phyloP scores from a whole-genome alignment of 768 basidiomycete genomes.

The Xanthoconium purpureum region DNA sequence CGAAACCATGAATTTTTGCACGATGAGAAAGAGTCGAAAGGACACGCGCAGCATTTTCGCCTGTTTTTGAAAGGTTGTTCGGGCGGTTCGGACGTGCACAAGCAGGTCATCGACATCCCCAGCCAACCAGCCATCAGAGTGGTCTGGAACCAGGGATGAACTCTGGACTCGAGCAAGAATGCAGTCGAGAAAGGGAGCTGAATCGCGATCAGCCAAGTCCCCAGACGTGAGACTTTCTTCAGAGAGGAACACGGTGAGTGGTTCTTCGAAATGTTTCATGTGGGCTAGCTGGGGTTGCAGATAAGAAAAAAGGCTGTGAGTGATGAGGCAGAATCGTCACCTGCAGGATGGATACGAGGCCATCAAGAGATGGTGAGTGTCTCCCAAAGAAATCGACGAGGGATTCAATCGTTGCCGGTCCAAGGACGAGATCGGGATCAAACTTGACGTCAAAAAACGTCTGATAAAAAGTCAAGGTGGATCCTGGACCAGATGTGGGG shows the following conservation, averaged over 20 bases:
- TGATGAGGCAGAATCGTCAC: slow-evolving; percentile 33
- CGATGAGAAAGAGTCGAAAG: slow-evolving; percentile 43
- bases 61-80: slow-evolving; percentile 32
- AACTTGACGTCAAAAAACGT: slow-evolving; percentile 65
- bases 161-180: slow-evolving; percentile 36
- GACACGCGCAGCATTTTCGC: slow-evolving; percentile 42
- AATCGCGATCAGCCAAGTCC: slow-evolving; percentile 19
- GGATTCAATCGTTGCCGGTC: slow-evolving; percentile 53
- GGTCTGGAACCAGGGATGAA: slow-evolving; percentile 13
- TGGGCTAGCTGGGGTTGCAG: slow-evolving; percentile 47
- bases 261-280: slow-evolving; percentile 70
- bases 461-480: slow-evolving; percentile 28
- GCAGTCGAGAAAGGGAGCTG: slow-evolving; percentile 35
- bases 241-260: slow-evolving; percentile 39
- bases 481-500: background rate
- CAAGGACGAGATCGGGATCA: slow-evolving; percentile 58
- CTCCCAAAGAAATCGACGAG: slow-evolving; percentile 56
- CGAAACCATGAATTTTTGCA: slow-evolving; percentile 43
- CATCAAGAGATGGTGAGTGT: slow-evolving; percentile 56
- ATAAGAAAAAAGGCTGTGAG: background rate
- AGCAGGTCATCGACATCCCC: slow-evolving; percentile 33
- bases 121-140: slow-evolving; percentile 25
- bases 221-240: slow-evolving; percentile 6
- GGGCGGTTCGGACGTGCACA: slow-evolving; percentile 37
- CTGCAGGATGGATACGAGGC: slow-evolving; percentile 57